Conservation (phyloP, 140 eudicot species). For the Oenanthe javanica region DNA sequence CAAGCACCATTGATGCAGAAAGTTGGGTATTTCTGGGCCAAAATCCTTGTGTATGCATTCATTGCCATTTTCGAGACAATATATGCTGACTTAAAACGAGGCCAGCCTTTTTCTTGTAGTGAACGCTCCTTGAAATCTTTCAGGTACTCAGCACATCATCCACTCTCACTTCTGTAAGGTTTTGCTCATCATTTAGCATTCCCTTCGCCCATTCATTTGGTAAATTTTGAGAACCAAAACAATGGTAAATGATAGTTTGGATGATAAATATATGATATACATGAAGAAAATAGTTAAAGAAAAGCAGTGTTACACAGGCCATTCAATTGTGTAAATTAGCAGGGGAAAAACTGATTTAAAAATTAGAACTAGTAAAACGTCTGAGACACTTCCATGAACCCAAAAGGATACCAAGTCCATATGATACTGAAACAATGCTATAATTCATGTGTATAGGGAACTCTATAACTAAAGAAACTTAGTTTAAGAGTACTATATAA, state of each 20-base stretch:
- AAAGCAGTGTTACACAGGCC: neutral
- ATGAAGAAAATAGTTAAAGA: neutral
- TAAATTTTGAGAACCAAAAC: constrained; percentile 30
- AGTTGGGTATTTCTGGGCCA: constrained; percentile 30
- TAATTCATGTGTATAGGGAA: neutral
- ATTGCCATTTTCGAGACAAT: constrained; percentile 6
- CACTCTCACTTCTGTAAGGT: constrained; percentile 44
- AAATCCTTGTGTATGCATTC: constrained; percentile 34
- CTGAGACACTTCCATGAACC: neutral
- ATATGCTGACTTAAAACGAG: neutral
- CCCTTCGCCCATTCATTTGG: constrained; percentile 44
- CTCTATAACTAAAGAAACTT: neutral
- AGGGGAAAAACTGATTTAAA: neutral
- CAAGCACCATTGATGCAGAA: constrained; percentile 30
- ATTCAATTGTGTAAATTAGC: neutral
- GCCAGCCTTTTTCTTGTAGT: constrained; percentile 36
- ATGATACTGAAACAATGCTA: neutral
- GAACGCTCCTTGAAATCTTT: constrained; percentile 42
- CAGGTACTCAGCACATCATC: constrained; percentile 46
- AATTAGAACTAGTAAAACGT: neutral
- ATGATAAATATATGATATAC: too few species aligned
- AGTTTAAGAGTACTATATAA: neutral
- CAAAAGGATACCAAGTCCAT: neutral
- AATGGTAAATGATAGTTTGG: neutral
- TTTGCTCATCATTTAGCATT: constrained; percentile 27